phyloP scores from a whole-genome alignment of 345 rosid genomes.

The Laguncularia racemosa region DNA sequence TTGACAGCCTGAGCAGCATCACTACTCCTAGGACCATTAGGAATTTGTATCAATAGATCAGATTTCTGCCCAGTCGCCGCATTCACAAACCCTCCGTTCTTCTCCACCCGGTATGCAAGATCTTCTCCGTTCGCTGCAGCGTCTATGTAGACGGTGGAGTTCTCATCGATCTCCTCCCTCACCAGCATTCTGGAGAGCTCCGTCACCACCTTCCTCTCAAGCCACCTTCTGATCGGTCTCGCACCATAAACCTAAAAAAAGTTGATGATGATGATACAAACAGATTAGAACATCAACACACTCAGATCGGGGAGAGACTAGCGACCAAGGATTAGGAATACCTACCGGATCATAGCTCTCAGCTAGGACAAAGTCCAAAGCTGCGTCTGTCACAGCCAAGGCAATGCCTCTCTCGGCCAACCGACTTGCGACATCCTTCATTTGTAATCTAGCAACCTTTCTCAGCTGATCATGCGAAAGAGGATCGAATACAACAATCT shows the following conservation, averaged over 20 bases:
- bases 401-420: slow-evolving; percentile 90
- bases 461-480: slow-evolving; percentile 82
- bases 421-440: slow-evolving; percentile 76
- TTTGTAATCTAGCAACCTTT: slow-evolving; percentile 70
- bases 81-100: slow-evolving; percentile 71
- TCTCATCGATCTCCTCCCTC: slow-evolving; percentile 81
- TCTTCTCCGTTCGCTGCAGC: slow-evolving; percentile 31
- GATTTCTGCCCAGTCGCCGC: slow-evolving; percentile 66
- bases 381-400: slow-evolving; percentile 73
- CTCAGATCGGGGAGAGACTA: neutral
- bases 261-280: too few relatives aligned
- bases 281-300: neutral
- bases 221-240: slow-evolving; percentile 91
- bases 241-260: slow-evolving; percentile 74
- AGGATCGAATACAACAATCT: slow-evolving; percentile 86
- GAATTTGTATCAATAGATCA: slow-evolving; percentile 57
- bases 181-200: slow-evolving; percentile 79
- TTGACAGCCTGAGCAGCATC: slow-evolving; percentile 81
- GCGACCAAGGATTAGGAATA: neutral
- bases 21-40: slow-evolving; percentile 24
- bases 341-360: slow-evolving; percentile 92
- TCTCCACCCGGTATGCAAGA: slow-evolving; percentile 53
- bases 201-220: slow-evolving; percentile 86
- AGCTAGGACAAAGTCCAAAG: slow-evolving; percentile 54
- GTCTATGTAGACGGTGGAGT: slow-evolving; percentile 72